Base-by-base conservation (phyloP, 345 rosid species). In the Euphorbia pulcherrima region DNA sequence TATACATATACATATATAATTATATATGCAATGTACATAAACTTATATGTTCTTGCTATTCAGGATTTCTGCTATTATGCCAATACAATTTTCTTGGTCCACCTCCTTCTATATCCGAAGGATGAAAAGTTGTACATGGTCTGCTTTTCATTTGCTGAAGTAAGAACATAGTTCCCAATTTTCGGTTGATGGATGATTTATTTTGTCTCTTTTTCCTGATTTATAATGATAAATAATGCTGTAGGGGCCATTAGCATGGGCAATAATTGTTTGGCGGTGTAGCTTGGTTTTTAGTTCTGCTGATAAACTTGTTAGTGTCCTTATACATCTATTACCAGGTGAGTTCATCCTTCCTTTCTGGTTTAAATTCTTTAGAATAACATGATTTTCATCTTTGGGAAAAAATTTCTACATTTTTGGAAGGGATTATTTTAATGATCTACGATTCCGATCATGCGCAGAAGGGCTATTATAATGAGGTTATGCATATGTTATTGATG, bases 11-110 rank as follows among this genome's bases (percentile, higher is more conserved):
- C 17, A 11, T 44, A 12, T 11, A 44, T 10, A 44, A 12, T 12
- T 41, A 14, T 41, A 2, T 41, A 41, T 41, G 14, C 14, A 12
- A 6, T 2, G 60, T 53, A 13, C 52, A 35, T 3, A 68, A 57
- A 69, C 50, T n/a, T 60, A 30, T 21, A 30, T 62, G 46, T 66
- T 48, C 48, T 18, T 74, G 68, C 82, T 64, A 29, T 59, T 48
- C 83, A 93, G 97, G 98, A 93, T 74, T 93, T 93, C 74, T 93
- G 98, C 81, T 93, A 93, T 75, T 93, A 90, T 72, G 98, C 98
- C 74, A 93, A 93, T 48, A 90, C 96, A 55, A 93, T 93, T 70
- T 93, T 93, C 86, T 82, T 89, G 92, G 72, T 93, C 47, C 85
- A 86, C 68, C 94, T 90, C 69, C 91, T 93, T 77, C 68, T 93